phyloP scores from a whole-genome alignment of 257 asterid genomes.

The Ligustrum vulgare region DNA sequence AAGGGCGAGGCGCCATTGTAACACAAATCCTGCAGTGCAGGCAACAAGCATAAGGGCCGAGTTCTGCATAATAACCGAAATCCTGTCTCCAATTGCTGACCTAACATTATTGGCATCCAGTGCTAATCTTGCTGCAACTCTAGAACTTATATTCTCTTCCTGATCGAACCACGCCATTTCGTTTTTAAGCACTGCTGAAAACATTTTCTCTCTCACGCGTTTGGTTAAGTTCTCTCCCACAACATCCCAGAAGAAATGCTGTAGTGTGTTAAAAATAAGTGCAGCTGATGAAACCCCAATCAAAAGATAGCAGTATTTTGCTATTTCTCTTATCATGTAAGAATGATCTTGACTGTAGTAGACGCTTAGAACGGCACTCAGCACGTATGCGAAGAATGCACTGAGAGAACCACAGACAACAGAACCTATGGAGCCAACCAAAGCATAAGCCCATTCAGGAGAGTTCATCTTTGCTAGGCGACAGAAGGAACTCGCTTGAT shows the following conservation, averaged over 20 bases:
- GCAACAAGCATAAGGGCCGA: conserved; percentile 96
- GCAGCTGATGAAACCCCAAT: conserved; percentile 94
- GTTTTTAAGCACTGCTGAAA: conserved; percentile 73
- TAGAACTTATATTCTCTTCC: conserved; percentile 87
- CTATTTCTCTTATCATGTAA: conserved; percentile 70
- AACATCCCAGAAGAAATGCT: conserved; percentile 89
- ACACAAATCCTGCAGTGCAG: conserved; percentile 88
- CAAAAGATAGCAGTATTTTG: conserved; percentile 80
- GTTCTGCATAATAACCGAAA: conserved; percentile 91
- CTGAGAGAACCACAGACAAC: conserved; percentile 88
- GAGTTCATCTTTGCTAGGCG: conserved; percentile 92
- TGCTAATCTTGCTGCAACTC: conserved; percentile 82
- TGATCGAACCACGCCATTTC: conserved; percentile 97
- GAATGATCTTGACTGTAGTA: conserved; percentile 79
- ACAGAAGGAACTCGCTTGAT: conserved; percentile 82
- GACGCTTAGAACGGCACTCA: conserved; percentile 85
- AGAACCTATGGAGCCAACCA: conserved; percentile 85
- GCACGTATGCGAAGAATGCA: conserved; percentile 84
- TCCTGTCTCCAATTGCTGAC: conserved; percentile 90
- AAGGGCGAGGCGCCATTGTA: conserved; percentile 93
- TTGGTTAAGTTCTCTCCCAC: conserved; percentile 86
- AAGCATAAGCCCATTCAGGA: conserved; percentile 86
- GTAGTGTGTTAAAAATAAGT: conserved; percentile 79
- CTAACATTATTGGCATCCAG: conserved; percentile 86
- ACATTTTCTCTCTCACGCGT: conserved; percentile 84